A percentile compares a stretch with the other conserved stretches of the same genome.
These are phyloP conservation scores for Alternaria triticimaculans DNA, from an alignment of 2,329 filamentous ascomycete species.

Conservation along the genomic window DNA sequence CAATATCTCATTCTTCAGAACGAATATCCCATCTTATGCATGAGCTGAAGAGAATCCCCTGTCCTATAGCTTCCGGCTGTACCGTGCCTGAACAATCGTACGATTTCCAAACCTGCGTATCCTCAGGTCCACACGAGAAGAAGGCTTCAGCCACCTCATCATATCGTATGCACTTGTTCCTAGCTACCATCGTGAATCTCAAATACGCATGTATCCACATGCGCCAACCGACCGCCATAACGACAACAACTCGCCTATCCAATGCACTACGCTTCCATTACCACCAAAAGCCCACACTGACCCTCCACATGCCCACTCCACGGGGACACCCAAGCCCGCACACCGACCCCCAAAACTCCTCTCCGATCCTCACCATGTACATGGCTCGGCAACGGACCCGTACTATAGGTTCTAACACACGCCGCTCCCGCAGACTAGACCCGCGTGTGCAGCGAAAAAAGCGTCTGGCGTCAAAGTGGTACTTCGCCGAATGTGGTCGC, in stretches of 20 bases:
- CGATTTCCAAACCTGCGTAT: background rate
- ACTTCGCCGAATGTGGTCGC: conserved; percentile 26
- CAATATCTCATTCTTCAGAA: background rate
- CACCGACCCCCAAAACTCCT: conserved; percentile 2
- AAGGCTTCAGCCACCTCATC: background rate
- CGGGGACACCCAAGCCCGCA: background rate
- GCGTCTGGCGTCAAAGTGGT: background rate
- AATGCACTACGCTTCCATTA: background rate
- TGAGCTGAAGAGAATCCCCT: background rate
- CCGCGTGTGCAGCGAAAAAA: background rate
- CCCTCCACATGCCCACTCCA: background rate
- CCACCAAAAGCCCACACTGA: background rate
- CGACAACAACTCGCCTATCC: background rate
- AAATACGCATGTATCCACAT: background rate
- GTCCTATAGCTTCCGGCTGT: background rate
- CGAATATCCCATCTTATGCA: background rate
- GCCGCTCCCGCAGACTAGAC: conserved; percentile 15
- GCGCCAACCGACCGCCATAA: background rate
- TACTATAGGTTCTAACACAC: conserved; percentile 14
- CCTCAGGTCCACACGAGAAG: background rate
- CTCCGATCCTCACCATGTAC: background rate
- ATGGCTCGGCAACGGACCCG: conserved; percentile 5
- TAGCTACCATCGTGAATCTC: background rate
- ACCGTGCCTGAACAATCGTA: background rate
- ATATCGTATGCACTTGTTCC: background rate